Conservation (phyloP, 2,329 filamentous ascomycete species). For the Aspergillus sclerotialis region DNA sequence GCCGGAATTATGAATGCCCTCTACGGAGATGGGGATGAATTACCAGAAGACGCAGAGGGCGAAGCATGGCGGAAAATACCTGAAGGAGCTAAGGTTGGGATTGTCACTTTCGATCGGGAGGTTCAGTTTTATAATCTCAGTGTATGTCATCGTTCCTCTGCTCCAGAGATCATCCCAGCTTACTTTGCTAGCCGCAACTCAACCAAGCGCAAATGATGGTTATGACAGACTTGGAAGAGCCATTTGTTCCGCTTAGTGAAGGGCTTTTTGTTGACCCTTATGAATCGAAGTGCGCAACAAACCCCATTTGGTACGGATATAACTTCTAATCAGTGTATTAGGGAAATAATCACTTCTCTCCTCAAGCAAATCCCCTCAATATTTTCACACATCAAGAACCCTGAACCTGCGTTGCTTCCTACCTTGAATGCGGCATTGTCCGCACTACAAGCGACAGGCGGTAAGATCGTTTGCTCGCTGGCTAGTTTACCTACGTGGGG, state of each 20-base stretch:
- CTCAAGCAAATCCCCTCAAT: slow-evolving; percentile 74
- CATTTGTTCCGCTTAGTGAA: slow-evolving; percentile 85
- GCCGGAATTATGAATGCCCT: slow-evolving; percentile 79
- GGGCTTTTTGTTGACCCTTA: slow-evolving; percentile 92
- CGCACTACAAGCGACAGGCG: slow-evolving; percentile 79
- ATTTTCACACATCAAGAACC: slow-evolving; percentile 81
- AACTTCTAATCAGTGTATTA: slow-evolving; percentile 15
- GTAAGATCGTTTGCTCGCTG: slow-evolving; percentile 84
- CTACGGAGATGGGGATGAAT: slow-evolving; percentile 60
- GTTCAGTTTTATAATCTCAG: slow-evolving; percentile 97
- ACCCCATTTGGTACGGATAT: neutral
- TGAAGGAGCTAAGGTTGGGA: slow-evolving; percentile 77
- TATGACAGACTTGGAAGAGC: slow-evolving; percentile 95
- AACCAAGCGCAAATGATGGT: slow-evolving; percentile 96
- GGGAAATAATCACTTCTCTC: slow-evolving; percentile 77
- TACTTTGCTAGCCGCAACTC: slow-evolving; percentile 53
- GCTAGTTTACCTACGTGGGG: slow-evolving; percentile 88
- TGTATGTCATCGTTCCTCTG: slow-evolving; percentile 49
- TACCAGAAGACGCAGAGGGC: slow-evolving; percentile 49
- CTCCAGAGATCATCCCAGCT: slow-evolving; percentile 15
- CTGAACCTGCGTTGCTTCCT: slow-evolving; percentile 80
- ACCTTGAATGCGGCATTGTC: slow-evolving; percentile 75
- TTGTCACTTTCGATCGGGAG: slow-evolving; percentile 93
- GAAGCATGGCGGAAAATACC: slow-evolving; percentile 56
- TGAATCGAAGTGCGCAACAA: slow-evolving; percentile 61